Evolutionary conservation across 495 filamentous ascomycete species (phyloP), one percentile per base, ranked within the genome.

Genomic region (Penicillium ucsense): DNA sequence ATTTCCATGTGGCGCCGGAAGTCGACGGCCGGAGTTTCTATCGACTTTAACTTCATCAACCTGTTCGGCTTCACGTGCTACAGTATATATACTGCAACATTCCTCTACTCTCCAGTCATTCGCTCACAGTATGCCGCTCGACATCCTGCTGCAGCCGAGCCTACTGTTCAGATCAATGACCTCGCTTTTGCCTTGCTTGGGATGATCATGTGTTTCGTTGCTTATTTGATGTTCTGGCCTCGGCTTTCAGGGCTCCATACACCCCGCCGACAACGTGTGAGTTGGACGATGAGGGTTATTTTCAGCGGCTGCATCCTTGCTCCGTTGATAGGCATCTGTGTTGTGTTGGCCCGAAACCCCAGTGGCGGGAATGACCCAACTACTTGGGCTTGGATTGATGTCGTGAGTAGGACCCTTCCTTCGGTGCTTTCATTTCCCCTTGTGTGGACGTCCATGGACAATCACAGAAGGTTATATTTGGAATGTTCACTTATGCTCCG

Each of bases 121-220:
- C 82, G 84, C 8, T 60, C 69, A 6, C 84, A 98, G 62, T 98
- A 98, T 68, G 89, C 87, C 5, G 74, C 75, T n/a, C 80, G 94
- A 31, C 77, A 97, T 57, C 81, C 82, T 2, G 56, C 72, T 9
- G 75, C 81, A 0, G 76, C 83, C 9, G 80, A 84, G 31, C 85
- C 90, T 1, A 95, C 89, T 0, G 90, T 95, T 29, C 80, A 83
- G 31, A 80, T 85, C 62, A 98, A 97, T 60, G 92, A 98, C 63
- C 72, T 98, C 28, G 81, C 82, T 2, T 98, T 95, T 60, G 87
- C 87, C 3, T 64, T 76, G 4, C 90, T 96, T 63, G 90, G 85
- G 12, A 67, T 86, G 8, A 33, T 90, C 0, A 50, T 95, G 12
- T 85, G 78, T 52, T 38, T 74, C 6, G 58, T 95, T 33, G 73